Evolutionary conservation across 1,284 basidiomycete species (phyloP).

Genomic region (Marasmius oreades): DNA sequence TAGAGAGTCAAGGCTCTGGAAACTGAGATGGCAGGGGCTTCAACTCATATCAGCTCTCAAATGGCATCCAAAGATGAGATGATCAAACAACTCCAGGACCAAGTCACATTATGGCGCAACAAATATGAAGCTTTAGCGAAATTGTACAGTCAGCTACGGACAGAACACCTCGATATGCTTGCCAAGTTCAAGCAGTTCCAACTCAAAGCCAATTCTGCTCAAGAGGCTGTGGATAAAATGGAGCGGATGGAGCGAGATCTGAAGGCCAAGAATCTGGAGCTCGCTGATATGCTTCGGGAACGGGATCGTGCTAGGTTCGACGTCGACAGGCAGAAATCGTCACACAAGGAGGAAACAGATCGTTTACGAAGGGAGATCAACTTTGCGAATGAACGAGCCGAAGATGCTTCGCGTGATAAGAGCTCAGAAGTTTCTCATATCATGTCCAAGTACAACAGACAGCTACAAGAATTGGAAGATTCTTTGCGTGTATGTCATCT

Average conservation of each 20-base stretch:
- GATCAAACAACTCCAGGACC: conserved; percentile 94
- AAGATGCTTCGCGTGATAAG: conserved; percentile 90
- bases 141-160: conserved; percentile 95
- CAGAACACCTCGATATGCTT: conserved; percentile 97
- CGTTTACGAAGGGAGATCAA: conserved; percentile 89
- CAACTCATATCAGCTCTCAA: conserved; percentile 83
- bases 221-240: conserved; percentile 99
- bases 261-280: conserved; percentile 96
- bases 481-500: conserved; percentile 71
- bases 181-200: conserved; percentile 97
- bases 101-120: conserved; percentile 95
- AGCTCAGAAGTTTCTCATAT: conserved; percentile 90
- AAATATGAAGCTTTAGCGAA: conserved; percentile 99
- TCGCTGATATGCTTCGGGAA: conserved; percentile 99
- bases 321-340: conserved; percentile 91
- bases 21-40: conserved; percentile 81
- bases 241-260: conserved; percentile 98
- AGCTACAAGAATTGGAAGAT: conserved; percentile 93
- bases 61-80: conserved; percentile 93
- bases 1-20: conserved; percentile 96
- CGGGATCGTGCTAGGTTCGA: conserved; percentile 96
- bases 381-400: conserved; percentile 98
- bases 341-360: conserved; percentile 95
- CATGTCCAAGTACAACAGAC: conserved; percentile 93
- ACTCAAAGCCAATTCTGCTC: conserved; percentile 96